These are phyloP conservation scores for Bothriochloa decipiens DNA, from an alignment of 176 grass and related monocot genomes.

Conservation along the genomic window DNA sequence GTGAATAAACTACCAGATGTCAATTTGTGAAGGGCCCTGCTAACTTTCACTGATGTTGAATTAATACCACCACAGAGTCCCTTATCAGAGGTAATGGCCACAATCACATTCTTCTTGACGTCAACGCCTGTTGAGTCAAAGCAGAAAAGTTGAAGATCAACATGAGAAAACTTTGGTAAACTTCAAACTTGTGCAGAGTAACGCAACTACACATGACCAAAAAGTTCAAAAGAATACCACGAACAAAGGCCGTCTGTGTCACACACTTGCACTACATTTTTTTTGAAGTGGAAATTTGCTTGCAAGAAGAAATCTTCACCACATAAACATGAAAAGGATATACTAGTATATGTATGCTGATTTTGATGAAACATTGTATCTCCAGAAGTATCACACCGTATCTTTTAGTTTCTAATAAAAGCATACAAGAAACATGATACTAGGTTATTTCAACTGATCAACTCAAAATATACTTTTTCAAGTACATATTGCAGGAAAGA, in stretches of 20 bases:
- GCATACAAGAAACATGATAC: not conserved
- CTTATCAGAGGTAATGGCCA: conserved; percentile 88
- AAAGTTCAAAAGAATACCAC: not conserved
- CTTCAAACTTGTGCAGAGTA: not conserved
- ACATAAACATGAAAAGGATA: not conserved
- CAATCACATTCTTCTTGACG: conserved; percentile 96
- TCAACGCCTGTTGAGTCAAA: conserved; percentile 66
- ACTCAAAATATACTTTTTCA: not conserved
- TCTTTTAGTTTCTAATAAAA: not conserved
- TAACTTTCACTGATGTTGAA: conserved; percentile 92
- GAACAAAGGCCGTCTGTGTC: not conserved
- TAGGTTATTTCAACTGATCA: not conserved
- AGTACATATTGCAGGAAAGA: not conserved
- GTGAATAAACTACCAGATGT: conserved; percentile 64
- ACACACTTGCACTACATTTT: not conserved
- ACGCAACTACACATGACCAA: not conserved
- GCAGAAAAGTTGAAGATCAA: not conserved
- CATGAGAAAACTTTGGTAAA: not conserved
- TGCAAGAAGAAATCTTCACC: not conserved
- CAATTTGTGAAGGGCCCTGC: conserved; percentile 83
- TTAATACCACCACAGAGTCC: conserved; percentile 98
- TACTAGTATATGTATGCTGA: not conserved
- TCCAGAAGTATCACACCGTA: not conserved
- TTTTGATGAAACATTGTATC: not conserved
- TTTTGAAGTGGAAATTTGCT: not conserved